Conservation (phyloP, 805 yeast genomes). For the Cyberlindnera saturnus region DNA sequence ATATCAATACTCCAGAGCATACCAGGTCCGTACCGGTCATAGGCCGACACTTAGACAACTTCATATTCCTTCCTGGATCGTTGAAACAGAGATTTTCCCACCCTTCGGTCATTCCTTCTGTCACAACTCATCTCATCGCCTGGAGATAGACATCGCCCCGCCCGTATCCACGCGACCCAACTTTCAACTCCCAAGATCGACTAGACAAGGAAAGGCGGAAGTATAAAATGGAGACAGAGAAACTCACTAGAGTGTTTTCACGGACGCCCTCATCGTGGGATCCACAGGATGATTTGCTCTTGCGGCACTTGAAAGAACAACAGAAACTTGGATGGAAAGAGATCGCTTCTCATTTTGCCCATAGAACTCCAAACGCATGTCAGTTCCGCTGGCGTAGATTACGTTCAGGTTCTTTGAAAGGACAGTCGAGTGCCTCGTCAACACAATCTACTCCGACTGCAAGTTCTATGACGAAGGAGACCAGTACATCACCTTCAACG, state of each 20-base stretch:
- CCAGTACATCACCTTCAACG: slow-evolving; percentile 10
- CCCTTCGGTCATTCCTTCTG: too few relatives aligned
- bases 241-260: slow-evolving; percentile 22
- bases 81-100: too few relatives aligned
- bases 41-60: too few relatives aligned
- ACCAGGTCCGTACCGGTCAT: too few relatives aligned
- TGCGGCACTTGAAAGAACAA: slow-evolving; percentile 74
- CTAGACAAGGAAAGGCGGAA: background rate
- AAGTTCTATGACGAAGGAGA: slow-evolving; percentile 1
- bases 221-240: slow-evolving; percentile 3
- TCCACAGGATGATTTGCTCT: slow-evolving; percentile 63
- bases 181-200: background rate
- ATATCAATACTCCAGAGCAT: too few relatives aligned
- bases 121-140: too few relatives aligned
- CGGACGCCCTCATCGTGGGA: slow-evolving; percentile 65
- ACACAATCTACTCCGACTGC: slow-evolving; percentile 10
- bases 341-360: slow-evolving; percentile 69
- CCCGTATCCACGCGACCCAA: background rate
- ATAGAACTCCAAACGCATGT: slow-evolving; percentile 84
- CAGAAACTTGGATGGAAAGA: slow-evolving; percentile 89
- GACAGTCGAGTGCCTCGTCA: slow-evolving; percentile 4
- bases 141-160: background rate
- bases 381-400: slow-evolving; percentile 85
- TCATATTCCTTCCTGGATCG: too few relatives aligned
- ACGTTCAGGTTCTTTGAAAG: slow-evolving; percentile 36